Percentiles rank a stretch among this genome's conserved stretches.
Evolutionary conservation across 306 rosid genomes (phyloP).

Genomic region (Castanopsis chinensis): DNA sequence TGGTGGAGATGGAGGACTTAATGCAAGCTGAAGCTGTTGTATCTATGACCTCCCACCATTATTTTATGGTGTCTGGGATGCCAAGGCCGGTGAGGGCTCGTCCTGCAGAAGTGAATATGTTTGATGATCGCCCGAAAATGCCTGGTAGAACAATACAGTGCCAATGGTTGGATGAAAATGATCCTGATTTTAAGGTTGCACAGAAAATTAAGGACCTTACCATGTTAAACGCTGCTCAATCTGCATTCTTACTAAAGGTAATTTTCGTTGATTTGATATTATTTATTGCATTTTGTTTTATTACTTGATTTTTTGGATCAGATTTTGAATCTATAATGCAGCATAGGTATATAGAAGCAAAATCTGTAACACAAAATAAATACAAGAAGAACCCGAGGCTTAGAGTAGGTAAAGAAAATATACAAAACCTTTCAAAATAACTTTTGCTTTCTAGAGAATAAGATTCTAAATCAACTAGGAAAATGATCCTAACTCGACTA

Average conservation of each 20-base stretch:
- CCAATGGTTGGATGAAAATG: conserved; percentile 56
- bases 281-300: not conserved
- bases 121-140: conserved; percentile 60
- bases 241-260: conserved; percentile 46
- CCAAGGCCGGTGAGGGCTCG: conserved; percentile 79
- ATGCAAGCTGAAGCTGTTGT: conserved; percentile 50
- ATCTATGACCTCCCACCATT: conserved; percentile 30
- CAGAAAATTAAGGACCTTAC: conserved; percentile 49
- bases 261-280: not conserved
- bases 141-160: conserved; percentile 46
- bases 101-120: conserved; percentile 59
- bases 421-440: no score
- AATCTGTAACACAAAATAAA: no score
- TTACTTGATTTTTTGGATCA: not conserved
- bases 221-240: conserved; percentile 47
- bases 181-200: conserved; percentile 67
- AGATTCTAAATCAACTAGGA: no score
- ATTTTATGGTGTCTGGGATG: conserved; percentile 89
- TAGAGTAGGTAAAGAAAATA: no score
- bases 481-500: no score
- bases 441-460: no score
- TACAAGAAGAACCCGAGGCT: no score
- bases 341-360: no score
- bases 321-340: no score
- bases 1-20: conserved; percentile 64